phyloP scores from a whole-genome alignment of 352 stramenopile genomes.

The Pythium folliculosum region DNA sequence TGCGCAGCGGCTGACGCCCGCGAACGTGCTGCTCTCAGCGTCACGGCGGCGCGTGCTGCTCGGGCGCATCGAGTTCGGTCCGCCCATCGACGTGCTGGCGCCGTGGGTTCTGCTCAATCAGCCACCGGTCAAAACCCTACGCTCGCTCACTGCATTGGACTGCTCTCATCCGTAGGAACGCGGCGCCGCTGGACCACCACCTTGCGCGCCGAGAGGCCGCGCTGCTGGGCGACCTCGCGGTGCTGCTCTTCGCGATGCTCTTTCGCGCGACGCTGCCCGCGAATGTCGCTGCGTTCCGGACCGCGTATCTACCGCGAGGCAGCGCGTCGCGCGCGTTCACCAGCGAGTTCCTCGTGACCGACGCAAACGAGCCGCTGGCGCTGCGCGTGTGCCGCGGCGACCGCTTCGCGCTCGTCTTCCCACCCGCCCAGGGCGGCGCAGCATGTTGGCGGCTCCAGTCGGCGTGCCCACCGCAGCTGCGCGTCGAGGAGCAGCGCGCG shows the following conservation, averaged over 20 bases:
- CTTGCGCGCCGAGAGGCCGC: slow-evolving; percentile 8
- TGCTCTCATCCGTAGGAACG: not conserved
- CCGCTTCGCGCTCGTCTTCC: slow-evolving; percentile 9
- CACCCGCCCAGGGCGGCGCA: not conserved
- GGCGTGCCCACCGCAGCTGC: not conserved
- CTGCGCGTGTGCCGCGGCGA: slow-evolving; percentile 7
- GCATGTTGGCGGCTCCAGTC: not conserved
- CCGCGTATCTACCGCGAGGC: not conserved
- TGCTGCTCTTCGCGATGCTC: slow-evolving; percentile 24
- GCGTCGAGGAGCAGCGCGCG: not conserved
- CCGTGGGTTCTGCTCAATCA: slow-evolving; percentile 10
- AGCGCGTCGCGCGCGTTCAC: not conserved
- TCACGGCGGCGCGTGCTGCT: slow-evolving; percentile 27
- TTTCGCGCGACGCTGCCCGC: slow-evolving; percentile 15
- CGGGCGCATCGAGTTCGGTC: slow-evolving; percentile 23
- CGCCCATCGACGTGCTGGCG: slow-evolving; percentile 1
- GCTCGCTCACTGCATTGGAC: not conserved
- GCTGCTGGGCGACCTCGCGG: slow-evolving; percentile 18
- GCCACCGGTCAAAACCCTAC: not conserved
- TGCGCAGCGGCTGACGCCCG: slow-evolving; percentile 20
- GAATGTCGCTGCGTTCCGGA: slow-evolving; percentile 20
- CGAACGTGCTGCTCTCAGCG: slow-evolving; percentile 26
- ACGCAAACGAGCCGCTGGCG: not conserved
- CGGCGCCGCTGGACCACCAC: not conserved
- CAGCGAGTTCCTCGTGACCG: slow-evolving; percentile 13